Base-by-base conservation (phyloP, 495 filamentous ascomycete species). In the Aspergillus carlsbadensis region DNA sequence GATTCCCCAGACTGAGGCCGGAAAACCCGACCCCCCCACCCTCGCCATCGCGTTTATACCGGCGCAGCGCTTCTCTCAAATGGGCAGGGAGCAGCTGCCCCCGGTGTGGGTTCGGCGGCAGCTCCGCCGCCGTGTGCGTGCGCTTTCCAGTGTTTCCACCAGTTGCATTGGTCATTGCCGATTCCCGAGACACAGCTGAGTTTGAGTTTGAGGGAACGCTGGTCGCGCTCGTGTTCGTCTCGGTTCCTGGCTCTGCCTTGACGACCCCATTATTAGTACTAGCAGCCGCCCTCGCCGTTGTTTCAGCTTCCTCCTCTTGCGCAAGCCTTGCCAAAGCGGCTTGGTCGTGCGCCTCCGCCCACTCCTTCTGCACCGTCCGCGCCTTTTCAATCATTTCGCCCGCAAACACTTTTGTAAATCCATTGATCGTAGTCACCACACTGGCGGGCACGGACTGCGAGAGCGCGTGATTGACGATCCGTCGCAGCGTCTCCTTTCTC, bases 401-500 rank as follows among this genome's bases (percentile, higher is more conserved):
- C 7, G 90, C 82, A 68, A 89, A 96, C 56, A 91, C 80, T 69
- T 96, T 96, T 31, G 87, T 86, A 52, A 89, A 90, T 3, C 87
- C 84, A 46, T 87, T 88, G 62, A 96, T 86, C 21, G 87, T 89
- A 18, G 86, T 86, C 36, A 93, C 85, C 24, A 96, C 87, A 46
- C 81, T 86, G 13, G 82, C 79, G 4, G 90, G 87, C 3, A 92
- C 90, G 17, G 90, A 94, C 69, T 96, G 92, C 1, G 88, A 91
- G 11, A 95, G 85, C 37, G 90, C 91, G 60, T 92, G 89, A 62
- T 96, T 96, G 67, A 90, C 84, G 59, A 91, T 86, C 75, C 90
- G 67, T 15, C 82, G 79, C 10, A 85, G 77, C 1, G 80, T 81
- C 54, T 82, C 80, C 51, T 85, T 84, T 29, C 79, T 74, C 40